Evolutionary conservation across 2,329 filamentous ascomycete species (phyloP).

Genomic region (Ceratocystis albifundus): DNA sequence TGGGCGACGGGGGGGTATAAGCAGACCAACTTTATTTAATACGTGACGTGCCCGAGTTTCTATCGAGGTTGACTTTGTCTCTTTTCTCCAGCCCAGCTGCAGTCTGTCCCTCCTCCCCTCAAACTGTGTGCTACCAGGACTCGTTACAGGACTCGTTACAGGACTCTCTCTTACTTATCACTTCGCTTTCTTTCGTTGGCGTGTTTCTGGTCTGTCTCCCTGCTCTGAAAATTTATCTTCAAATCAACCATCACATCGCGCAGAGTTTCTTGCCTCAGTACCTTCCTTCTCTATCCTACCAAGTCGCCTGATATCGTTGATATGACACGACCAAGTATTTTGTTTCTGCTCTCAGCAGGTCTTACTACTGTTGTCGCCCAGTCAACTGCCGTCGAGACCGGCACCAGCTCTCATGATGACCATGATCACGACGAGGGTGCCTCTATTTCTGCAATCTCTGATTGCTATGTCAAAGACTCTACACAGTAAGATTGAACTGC

Average conservation of each 20-base stretch:
- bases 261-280: background rate
- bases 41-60: background rate
- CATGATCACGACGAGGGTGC: background rate
- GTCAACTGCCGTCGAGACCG: background rate
- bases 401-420: background rate
- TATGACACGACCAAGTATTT: background rate
- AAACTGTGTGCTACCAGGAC: background rate
- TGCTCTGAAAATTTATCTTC: no score
- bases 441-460: constrained; percentile 13
- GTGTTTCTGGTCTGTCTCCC: no score
- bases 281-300: background rate
- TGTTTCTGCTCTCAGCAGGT: background rate
- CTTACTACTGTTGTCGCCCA: background rate
- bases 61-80: background rate
- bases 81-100: background rate
- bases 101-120: background rate
- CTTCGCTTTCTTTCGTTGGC: no score
- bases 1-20: background rate
- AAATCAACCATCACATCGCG: background rate
- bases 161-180: no score
- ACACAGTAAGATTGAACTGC: constrained; percentile 13
- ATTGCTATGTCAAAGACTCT: constrained; percentile 18
- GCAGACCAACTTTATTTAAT: background rate
- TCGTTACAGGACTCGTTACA: no score
- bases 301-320: background rate